Base-by-base conservation (phyloP, 164 flowering plant species). In the Houttuynia cordata region DNA sequence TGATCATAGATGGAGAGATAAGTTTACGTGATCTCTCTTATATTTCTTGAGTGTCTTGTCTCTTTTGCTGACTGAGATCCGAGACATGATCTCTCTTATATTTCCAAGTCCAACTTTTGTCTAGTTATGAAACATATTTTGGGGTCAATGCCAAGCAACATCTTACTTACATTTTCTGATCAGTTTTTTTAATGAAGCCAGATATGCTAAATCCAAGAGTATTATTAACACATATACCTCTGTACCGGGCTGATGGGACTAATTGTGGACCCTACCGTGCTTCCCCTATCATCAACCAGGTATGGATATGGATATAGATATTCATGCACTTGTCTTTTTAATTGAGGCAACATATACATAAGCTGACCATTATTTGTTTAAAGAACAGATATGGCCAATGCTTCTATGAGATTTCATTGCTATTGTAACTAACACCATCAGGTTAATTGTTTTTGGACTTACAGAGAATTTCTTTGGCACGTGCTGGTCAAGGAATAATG, bases 221-320 rank as follows among this genome's bases (percentile, higher is more conserved):
- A 57, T 66, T 92, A 40, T 73, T 92, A 76, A 89, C 91, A 21
- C 98, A 92, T 75, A 89, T 89, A 52, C 98, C 98, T 34, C 67
- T 92, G 59, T 83, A 85, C 75, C 95, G 98, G 34, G 80, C 74
- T 12, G 87, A 89, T 69, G 45, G 74, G 76, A 85, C 96, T 62
- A 45, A 75, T 4, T 92, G 96, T 75, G 98, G 98, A 58, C 73
- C 78, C 56, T 69, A 79, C 53, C 98, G 98, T 45, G 67, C 74
- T 64, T 85, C 93, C 24, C 73, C 81, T 60, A 56, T 87, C 59
- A 79, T 92, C 67, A 83, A 85, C 70, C 98, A 88, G 96, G 98
- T 92, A 62, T 15, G 4, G n/a, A n/a, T n/a, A n/a, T n/a, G 87
- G 96, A 96, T 92, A 62, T 52, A 30, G 37, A 30, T 30, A 30